Evolutionary conservation across 352 stramenopile species (phyloP), one percentile per base, ranked within the genome.

Genomic region (Globisporangium okanoganense): DNA sequence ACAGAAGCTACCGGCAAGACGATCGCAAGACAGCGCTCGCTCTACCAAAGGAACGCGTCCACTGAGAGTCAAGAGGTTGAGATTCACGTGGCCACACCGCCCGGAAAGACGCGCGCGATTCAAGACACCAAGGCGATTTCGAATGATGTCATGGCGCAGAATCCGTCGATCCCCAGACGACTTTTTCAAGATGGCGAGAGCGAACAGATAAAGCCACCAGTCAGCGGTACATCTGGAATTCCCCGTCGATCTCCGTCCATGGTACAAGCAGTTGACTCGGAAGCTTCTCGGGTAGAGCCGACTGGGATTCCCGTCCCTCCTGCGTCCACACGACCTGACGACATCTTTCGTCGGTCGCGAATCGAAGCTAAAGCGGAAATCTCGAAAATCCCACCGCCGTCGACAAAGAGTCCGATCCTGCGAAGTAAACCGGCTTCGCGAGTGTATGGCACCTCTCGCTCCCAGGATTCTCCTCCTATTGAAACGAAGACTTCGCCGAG

Each of bases 81-180:
- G 40, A 76, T 79, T 56, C 67, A 74, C 45, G 54, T 75, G 33
- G 44, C 65, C 2, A 73, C 65, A 12, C 61, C 62, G 9, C 54
- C 69, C 18, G 44, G 48, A 50, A 75, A 67, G 49, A 64, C 58
- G 47, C 62, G 45, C 31, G 22, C 27, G n/a, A 16, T 27, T 43
- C 48, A 31, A 18, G 51, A 57, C 9, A 24, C 2, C 3, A 38
- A n/a, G 13, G n/a, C n/a, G 14, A 35, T 9, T 2, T 22, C n/a
- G 2, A 58, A 24, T 10, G 41, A 54, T 18, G 16, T 38, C 20
- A 12, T 16, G 3, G n/a, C n/a, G 6, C 36, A 33, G 33, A 18
- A 33, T 38, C 43, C 14, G 14, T 43, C 61, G 8, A 29, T 66
- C 18, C 35, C 35, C 9, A 43, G 61, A 27, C 61, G 31, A 5